A percentile compares a stretch with the other conserved stretches of the same genome.
phyloP scores from a whole-genome alignment of 2,329 filamentous ascomycete species.

The Fusarium sp. region DNA sequence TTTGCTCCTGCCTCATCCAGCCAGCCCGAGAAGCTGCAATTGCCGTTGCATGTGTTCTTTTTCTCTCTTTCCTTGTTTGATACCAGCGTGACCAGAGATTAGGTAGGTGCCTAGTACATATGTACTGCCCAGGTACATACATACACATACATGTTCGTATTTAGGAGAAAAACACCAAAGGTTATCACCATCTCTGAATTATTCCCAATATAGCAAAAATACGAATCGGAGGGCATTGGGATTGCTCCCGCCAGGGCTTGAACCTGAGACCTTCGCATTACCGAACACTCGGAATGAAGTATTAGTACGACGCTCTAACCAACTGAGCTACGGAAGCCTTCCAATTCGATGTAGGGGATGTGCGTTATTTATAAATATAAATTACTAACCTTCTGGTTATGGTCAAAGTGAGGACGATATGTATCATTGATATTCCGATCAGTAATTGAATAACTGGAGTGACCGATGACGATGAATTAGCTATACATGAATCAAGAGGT shows the following conservation, averaged over 20 bases:
- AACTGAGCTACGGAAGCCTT: slow-evolving; percentile 52
- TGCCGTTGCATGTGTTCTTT: too few species aligned
- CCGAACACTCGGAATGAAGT: slow-evolving; percentile 41
- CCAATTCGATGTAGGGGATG: slow-evolving; percentile 2
- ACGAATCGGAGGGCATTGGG: slow-evolving; percentile 37
- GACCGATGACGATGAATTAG: slow-evolving; percentile 15
- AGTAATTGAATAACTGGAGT: not conserved
- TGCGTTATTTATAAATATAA: not conserved
- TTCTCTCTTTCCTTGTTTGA: not conserved
- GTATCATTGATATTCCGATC: not conserved
- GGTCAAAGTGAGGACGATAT: not conserved
- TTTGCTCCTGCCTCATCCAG: not conserved
- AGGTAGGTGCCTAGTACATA: too few species aligned
- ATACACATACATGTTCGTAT: too few species aligned
- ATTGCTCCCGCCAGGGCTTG: slow-evolving; percentile 52
- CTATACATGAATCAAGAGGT: slow-evolving; percentile 4
- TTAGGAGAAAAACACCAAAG: not conserved
- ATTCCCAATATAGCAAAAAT: slow-evolving; percentile 9
- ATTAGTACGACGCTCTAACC: slow-evolving; percentile 52
- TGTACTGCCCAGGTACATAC: too few species aligned
- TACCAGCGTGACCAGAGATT: too few species aligned
- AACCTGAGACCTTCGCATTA: slow-evolving; percentile 52
- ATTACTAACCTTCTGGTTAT: too few species aligned
- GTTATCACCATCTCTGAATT: not conserved
- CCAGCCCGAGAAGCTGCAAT: not conserved